Conservation (phyloP, 331 rosid species). For the Malus hybrid region DNA sequence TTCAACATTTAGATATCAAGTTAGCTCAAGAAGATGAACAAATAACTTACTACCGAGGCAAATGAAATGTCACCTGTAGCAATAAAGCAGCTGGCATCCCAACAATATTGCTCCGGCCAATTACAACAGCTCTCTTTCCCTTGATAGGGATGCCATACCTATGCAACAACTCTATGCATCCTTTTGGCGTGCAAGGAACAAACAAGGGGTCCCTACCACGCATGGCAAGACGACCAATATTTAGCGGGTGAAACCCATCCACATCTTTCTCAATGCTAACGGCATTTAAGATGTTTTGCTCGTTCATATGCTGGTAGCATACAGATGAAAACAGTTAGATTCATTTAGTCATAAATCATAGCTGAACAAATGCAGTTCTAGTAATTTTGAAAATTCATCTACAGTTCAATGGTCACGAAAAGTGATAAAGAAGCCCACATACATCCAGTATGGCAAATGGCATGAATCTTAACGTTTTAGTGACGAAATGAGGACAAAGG, state of each 20-base stretch:
- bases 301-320: conserved; percentile 69
- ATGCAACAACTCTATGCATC: conserved; percentile 85
- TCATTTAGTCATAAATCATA: background rate
- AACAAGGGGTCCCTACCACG: conserved; percentile 80
- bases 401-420: background rate
- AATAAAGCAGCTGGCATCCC: conserved; percentile 90
- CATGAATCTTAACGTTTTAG: background rate
- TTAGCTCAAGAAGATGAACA: background rate
- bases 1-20: background rate
- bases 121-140: conserved; percentile 89
- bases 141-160: conserved; percentile 54
- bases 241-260: conserved; percentile 87
- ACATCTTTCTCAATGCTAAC: conserved; percentile 84
- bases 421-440: background rate
- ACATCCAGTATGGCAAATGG: background rate
- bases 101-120: conserved; percentile 91
- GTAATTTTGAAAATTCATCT: background rate
- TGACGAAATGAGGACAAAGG: background rate
- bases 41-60: background rate
- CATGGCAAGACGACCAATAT: conserved; percentile 94
- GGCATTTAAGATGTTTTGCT: conserved; percentile 64
- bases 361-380: background rate
- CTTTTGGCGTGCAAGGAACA: conserved; percentile 96
- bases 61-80: conserved; percentile 55
- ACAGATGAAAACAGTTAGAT: conserved; percentile 5